Evolutionary conservation across 495 filamentous ascomycete species (phyloP).

Genomic region (Neurospora sp.): DNA sequence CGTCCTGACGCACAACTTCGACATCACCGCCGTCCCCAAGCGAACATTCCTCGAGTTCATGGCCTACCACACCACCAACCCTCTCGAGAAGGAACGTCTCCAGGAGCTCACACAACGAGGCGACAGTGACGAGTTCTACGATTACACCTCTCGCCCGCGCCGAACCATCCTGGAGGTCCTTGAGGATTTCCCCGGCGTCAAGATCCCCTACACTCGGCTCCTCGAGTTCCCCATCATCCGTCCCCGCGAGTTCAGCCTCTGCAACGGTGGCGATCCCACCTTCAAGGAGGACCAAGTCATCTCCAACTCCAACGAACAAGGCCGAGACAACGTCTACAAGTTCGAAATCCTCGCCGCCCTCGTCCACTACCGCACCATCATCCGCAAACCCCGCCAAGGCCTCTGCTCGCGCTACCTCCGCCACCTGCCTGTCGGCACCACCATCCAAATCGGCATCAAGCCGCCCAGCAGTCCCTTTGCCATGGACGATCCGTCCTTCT

Average conservation of each 20-base stretch:
- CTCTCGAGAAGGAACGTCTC: conserved; percentile 68
- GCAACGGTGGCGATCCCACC: conserved; percentile 50
- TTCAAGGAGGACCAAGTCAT: not conserved
- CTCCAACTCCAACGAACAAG: not conserved
- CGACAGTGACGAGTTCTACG: conserved; percentile 82
- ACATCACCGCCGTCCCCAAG: conserved; percentile 80
- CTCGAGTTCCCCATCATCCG: conserved; percentile 65
- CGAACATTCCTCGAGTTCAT: conserved; percentile 73
- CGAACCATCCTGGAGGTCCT: conserved; percentile 86
- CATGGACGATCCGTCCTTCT: not conserved
- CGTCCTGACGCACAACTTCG: conserved; percentile 71
- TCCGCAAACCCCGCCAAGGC: conserved; percentile 75
- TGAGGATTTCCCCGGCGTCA: conserved; percentile 77
- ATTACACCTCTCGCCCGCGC: conserved; percentile 88
- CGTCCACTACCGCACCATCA: conserved; percentile 81
- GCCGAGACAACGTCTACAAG: conserved; percentile 5
- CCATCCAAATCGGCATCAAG: conserved; percentile 46
- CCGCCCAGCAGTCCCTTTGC: conserved; percentile 6
- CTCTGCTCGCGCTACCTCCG: conserved; percentile 84
- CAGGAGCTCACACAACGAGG: conserved; percentile 68
- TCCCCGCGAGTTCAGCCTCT: conserved; percentile 79
- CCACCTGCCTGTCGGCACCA: conserved; percentile 45
- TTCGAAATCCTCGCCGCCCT: conserved; percentile 82
- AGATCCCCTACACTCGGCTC: conserved; percentile 64
- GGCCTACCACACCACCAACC: conserved; percentile 59